Evolutionary conservation across 768 basidiomycete genomes (phyloP).

Genomic region (Boletus tylopilopsis): DNA sequence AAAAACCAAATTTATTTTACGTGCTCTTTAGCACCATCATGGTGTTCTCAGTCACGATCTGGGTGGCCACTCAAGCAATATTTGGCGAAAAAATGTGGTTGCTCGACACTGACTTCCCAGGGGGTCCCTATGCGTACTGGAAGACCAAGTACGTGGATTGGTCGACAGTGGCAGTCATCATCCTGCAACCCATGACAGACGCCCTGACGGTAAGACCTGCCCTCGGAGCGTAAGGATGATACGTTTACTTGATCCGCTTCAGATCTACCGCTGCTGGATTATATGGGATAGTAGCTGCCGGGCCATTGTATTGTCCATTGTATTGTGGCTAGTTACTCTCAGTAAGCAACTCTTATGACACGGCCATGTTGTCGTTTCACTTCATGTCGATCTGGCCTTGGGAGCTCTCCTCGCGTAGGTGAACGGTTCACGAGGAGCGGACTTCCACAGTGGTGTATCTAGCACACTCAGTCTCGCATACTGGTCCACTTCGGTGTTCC

Average conservation of each 20-base stretch:
- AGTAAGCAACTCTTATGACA: not conserved
- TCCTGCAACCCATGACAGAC: not conserved
- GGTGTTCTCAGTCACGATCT: constrained; percentile 29
- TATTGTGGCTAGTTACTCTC: not conserved
- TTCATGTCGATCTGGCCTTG: not conserved
- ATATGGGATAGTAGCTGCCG: not conserved
- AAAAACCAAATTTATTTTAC: not conserved
- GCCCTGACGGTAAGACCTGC: constrained; percentile 16
- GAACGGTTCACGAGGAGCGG: constrained; percentile 6
- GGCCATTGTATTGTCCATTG: not conserved
- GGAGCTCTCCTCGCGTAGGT: constrained; percentile 9
- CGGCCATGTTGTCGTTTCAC: not conserved
- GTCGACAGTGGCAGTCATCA: not conserved
- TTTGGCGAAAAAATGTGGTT: constrained; percentile 37
- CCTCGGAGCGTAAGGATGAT: not conserved
- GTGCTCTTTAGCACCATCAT: constrained; percentile 4
- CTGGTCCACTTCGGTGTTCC: not conserved
- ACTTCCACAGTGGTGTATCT: constrained; percentile 8
- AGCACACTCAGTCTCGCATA: constrained; percentile 9
- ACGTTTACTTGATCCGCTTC: constrained; percentile 6
- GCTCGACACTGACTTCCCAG: constrained; percentile 28
- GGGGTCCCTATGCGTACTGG: constrained; percentile 34
- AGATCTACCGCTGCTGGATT: constrained; percentile 24
- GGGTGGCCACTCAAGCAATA: constrained; percentile 15
- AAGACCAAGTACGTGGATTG: constrained; percentile 25